Evolutionary conservation across 2,329 filamentous ascomycete species (phyloP), one percentile per base, ranked within the genome.

Genomic region (Colletotrichum euphorbiae): DNA sequence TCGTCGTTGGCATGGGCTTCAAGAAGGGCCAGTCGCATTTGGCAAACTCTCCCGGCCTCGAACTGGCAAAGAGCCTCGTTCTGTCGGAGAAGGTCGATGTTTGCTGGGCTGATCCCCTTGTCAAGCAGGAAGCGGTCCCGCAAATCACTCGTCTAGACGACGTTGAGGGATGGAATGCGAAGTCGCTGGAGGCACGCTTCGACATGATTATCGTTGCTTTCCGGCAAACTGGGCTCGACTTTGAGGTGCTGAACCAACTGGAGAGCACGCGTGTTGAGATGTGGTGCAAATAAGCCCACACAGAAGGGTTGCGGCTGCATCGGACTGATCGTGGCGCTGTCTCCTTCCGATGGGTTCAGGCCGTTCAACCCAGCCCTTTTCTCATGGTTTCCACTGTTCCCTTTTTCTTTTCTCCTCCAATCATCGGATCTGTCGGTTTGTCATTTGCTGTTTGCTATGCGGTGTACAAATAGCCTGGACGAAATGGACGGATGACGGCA

Each of bases 1-100:
- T 85, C 1, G 80, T 85, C 3, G 81, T 81, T 0, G 84, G 84
- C 0, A 77, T 85, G 43, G 84, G 83, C 3, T 86, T 86, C 76
- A 86, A 86, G 73, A 73, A 77, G 6, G 84, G 84, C 3, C 83
- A 86, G 70, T 79, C 81, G 0, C 79, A 81, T 52, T 73, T 85
- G 3, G 80, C 78, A 64, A 83, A 84, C 71, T 85, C 83, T 0
- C 84, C 84, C 0, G 82, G 82, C 1, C 74, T 84, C 2, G 80
- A 80, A 57, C 72, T 84, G 6, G 78, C 80, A 33, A 79, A 77
- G 63, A 78, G 72, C 45, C 74, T 83, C 2, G 71, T 77, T 1
- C 52, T 78, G 40, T 78, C 78, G 2, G 70, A 77, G 51, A 75
- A 79, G 61, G 78, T 80, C 12, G 73, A 83, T n/a, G 79, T 85